Conservation (phyloP, 2,329 filamentous ascomycete genomes). For the Colletotrichum chlorophyti region DNA sequence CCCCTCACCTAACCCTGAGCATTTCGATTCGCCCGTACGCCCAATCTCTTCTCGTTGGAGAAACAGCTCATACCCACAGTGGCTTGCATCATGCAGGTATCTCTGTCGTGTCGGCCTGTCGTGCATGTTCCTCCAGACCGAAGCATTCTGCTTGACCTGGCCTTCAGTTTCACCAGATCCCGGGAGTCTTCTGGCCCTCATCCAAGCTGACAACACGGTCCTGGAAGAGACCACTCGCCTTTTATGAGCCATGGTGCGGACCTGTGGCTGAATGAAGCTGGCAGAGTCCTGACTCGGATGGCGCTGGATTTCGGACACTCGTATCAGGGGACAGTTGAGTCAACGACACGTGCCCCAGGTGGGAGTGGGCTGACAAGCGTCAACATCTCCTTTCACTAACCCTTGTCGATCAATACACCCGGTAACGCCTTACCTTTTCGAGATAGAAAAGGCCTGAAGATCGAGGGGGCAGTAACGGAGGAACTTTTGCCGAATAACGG, state of each 20-base stretch:
- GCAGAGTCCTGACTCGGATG: constrained; percentile 6
- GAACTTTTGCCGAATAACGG: too few species aligned
- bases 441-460: background rate
- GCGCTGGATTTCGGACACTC: constrained; percentile 3
- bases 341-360: background rate
- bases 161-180: constrained; percentile 6
- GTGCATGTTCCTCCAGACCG: background rate
- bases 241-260: background rate
- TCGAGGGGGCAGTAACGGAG: background rate
- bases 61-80: constrained; percentile 13
- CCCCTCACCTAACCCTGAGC: constrained; percentile 12
- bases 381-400: background rate
- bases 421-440: background rate
- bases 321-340: constrained; percentile 11
- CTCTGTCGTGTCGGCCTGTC: constrained; percentile 7
- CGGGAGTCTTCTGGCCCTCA: background rate
- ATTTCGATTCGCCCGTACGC: constrained; percentile 2
- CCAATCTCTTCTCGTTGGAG: constrained; percentile 1
- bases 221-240: background rate
- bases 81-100: constrained; percentile 25
- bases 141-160: background rate
- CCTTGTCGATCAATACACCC: background rate
- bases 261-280: background rate
- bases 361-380: constrained; percentile 12
- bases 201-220: background rate